These are phyloP conservation scores for Kandelia obovata DNA, from an alignment of 345 rosid species.

Conservation along the genomic window DNA sequence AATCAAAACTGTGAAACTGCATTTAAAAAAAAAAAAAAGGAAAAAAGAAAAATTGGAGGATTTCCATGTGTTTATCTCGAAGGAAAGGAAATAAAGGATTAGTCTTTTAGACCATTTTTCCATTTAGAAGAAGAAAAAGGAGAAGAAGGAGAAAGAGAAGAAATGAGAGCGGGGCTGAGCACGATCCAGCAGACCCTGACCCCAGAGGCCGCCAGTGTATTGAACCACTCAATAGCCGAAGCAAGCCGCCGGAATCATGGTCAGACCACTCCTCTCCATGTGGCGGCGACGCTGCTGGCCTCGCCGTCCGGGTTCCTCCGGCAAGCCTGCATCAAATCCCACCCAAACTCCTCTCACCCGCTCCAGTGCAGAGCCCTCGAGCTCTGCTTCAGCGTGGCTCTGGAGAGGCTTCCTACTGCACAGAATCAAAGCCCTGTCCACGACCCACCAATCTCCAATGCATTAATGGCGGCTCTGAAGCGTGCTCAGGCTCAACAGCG, in stretches of 20 bases:
- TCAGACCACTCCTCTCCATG: conserved; percentile 95
- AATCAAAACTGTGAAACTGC: not conserved
- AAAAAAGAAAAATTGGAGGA: not conserved
- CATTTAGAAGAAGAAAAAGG: not conserved
- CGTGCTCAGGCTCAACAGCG: conserved; percentile 99
- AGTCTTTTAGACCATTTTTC: no score
- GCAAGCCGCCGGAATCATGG: conserved; percentile 89
- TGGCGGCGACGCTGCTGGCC: conserved; percentile 80
- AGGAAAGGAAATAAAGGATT: no score
- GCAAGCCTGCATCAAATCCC: conserved; percentile 96
- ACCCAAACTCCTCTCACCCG: conserved; percentile 96
- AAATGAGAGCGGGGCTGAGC: conserved; percentile 91
- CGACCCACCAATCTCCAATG: conserved; percentile 93
- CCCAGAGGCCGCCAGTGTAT: conserved; percentile 87
- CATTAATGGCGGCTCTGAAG: conserved; percentile 93
- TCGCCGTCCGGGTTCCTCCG: conserved; percentile 87
- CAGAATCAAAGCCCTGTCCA: conserved; percentile 40
- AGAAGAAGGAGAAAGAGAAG: conserved; percentile 6
- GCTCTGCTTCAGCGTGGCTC: conserved; percentile 99
- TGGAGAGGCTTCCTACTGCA: conserved; percentile 79
- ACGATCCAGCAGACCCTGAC: conserved; percentile 98
- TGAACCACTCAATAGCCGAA: conserved; percentile 85
- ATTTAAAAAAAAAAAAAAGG: not conserved
- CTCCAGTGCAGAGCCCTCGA: conserved; percentile 99
- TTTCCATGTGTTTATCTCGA: no score